Conservation (phyloP, 2,329 filamentous ascomycete species). For the Aspergillus intermedius region DNA sequence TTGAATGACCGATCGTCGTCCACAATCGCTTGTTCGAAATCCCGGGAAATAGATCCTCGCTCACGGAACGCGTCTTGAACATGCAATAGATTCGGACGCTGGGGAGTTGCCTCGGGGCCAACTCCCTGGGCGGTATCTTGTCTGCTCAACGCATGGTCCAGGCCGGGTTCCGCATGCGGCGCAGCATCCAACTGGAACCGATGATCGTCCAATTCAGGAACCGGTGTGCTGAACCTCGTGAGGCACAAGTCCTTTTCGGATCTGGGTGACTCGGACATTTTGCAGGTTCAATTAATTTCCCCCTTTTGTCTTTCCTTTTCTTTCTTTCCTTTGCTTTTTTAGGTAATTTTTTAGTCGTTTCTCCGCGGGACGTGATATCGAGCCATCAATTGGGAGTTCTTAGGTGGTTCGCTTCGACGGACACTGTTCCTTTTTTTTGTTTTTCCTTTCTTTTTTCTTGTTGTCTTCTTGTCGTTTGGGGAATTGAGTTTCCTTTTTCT, state of each 20-base stretch:
- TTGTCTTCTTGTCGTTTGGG: slow-evolving; percentile 8
- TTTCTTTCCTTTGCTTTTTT: neutral
- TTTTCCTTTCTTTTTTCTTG: neutral
- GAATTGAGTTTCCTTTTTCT: neutral
- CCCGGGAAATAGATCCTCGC: slow-evolving; percentile 54
- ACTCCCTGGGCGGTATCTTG: slow-evolving; percentile 42
- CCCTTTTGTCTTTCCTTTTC: neutral
- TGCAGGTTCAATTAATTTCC: slow-evolving; percentile 4
- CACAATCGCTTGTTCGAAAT: slow-evolving; percentile 79
- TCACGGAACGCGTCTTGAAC: slow-evolving; percentile 42
- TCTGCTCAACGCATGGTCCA: slow-evolving; percentile 27
- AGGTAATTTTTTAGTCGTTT: slow-evolving; percentile 2
- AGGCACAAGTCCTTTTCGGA: slow-evolving; percentile 58
- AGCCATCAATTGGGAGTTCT: neutral
- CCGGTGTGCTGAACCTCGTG: slow-evolving; percentile 58
- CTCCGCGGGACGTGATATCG: neutral
- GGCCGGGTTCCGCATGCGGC: slow-evolving; percentile 28
- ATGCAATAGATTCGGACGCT: slow-evolving; percentile 42
- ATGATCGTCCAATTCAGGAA: slow-evolving; percentile 75
- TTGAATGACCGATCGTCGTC: slow-evolving; percentile 58
- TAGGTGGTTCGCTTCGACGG: neutral
- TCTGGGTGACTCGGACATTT: slow-evolving; percentile 50
- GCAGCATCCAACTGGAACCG: slow-evolving; percentile 47
- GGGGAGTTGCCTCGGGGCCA: slow-evolving; percentile 43
- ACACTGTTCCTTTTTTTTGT: neutral